Percentiles rank a stretch among this genome's conserved stretches.
Conservation (phyloP, 306 rosid genomes). For the Pyrus communis region DNA sequence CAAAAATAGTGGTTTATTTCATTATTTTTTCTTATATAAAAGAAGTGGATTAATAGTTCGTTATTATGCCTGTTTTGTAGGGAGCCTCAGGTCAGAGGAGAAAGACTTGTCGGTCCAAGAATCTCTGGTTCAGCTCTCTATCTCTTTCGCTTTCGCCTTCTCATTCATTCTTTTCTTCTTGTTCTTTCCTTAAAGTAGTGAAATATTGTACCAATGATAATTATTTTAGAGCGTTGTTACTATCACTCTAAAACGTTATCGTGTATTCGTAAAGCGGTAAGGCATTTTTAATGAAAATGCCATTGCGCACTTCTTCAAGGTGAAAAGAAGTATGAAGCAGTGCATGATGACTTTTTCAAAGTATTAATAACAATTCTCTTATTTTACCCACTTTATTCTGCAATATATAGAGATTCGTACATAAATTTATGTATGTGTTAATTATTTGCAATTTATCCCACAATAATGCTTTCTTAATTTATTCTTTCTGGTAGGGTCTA, state of each 20-base stretch:
- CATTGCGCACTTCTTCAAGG: neutral
- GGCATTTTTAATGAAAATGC: too few species aligned
- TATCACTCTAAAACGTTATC: too few species aligned
- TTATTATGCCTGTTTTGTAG: conserved; percentile 16
- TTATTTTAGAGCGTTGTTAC: too few species aligned
- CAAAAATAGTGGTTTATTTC: neutral
- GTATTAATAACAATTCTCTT: neutral
- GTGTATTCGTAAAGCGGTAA: too few species aligned
- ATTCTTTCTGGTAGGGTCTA: conserved; percentile 16
- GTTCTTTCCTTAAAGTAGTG: neutral
- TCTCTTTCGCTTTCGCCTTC: neutral
- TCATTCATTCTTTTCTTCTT: neutral
- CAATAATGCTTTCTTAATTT: too few species aligned
- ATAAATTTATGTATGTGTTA: neutral
- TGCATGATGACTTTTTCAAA: neutral
- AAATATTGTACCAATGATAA: too few species aligned
- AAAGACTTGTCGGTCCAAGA: conserved; percentile 22
- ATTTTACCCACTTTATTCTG: neutral
- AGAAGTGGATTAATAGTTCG: neutral
- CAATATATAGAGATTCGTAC: neutral
- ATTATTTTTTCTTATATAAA: neutral
- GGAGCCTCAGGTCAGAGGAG: conserved; percentile 20
- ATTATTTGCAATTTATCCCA: neutral
- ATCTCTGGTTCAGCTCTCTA: conserved; percentile 14
- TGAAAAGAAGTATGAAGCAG: neutral